A percentile compares a stretch with the other conserved stretches of the same genome.
Conservation (phyloP, 257 asterid species). For the Gentiana macrophylla region DNA sequence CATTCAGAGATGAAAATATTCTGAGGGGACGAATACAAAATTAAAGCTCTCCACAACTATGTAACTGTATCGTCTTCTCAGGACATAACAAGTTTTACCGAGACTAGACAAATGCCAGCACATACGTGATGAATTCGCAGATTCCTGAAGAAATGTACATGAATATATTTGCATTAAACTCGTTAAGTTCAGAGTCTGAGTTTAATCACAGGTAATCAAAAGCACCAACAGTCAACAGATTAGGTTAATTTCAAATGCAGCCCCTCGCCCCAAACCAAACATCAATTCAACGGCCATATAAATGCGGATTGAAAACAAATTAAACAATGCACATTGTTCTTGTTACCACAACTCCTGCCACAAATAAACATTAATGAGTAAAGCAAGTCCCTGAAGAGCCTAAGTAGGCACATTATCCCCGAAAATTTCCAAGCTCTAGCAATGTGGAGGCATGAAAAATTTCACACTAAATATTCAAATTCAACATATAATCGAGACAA, state of each 20-base stretch:
- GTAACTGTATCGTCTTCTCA: too few relatives aligned
- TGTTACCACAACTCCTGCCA: neutral
- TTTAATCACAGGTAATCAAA: neutral
- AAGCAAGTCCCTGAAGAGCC: neutral
- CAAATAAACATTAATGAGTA: too few relatives aligned
- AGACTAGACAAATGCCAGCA: too few relatives aligned
- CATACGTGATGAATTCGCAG: too few relatives aligned
- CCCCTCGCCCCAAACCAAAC: too few relatives aligned
- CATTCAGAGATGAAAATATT: constrained; percentile 13
- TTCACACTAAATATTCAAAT: neutral
- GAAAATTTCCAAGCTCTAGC: constrained; percentile 4
- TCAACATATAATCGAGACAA: neutral
- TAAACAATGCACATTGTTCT: neutral
- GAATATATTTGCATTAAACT: too few relatives aligned
- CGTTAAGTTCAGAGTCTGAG: too few relatives aligned
- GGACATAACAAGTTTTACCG: too few relatives aligned
- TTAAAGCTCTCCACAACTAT: too few relatives aligned
- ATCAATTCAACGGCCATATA: too few relatives aligned
- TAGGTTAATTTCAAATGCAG: neutral
- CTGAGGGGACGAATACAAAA: neutral
- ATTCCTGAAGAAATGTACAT: too few relatives aligned
- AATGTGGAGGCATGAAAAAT: neutral
- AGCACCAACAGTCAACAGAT: constrained; percentile 2
- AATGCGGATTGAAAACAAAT: neutral
- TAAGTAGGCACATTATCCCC: neutral